A percentile compares a stretch with the other conserved stretches of the same genome.
phyloP scores from a whole-genome alignment of 2,329 filamentous ascomycete species.

The Clarireedia sp. region DNA sequence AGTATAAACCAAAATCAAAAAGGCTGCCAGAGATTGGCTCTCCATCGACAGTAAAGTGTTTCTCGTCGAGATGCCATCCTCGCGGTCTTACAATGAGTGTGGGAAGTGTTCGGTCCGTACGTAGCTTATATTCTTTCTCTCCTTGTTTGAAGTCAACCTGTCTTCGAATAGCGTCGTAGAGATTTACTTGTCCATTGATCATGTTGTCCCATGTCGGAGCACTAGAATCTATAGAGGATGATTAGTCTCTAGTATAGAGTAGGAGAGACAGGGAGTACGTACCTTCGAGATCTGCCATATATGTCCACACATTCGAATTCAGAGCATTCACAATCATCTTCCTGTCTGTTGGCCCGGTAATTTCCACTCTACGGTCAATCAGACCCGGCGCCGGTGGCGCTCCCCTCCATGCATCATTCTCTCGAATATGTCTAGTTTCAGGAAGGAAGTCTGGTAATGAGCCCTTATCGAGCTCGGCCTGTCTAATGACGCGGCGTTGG shows the following conservation, averaged over 20 bases:
- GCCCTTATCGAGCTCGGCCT: slow-evolving; percentile 89
- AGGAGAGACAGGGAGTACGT: slow-evolving; percentile 25
- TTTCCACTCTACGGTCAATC: slow-evolving; percentile 89
- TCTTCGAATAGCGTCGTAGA: slow-evolving; percentile 89
- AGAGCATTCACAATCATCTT: slow-evolving; percentile 99
- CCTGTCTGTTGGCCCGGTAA: slow-evolving; percentile 91
- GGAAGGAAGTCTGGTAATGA: slow-evolving; percentile 86
- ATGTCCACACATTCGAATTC: slow-evolving; percentile 95
- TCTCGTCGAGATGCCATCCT: slow-evolving; percentile 98
- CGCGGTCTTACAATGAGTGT: slow-evolving; percentile 91
- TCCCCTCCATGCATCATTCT: slow-evolving; percentile 89
- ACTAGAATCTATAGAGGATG: slow-evolving; percentile 63
- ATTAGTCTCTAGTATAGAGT: slow-evolving; percentile 6
- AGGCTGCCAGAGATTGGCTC: slow-evolving; percentile 87
- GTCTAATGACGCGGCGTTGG: slow-evolving; percentile 75
- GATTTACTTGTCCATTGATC: slow-evolving; percentile 96
- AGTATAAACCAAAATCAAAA: slow-evolving; percentile 98
- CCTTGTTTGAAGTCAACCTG: slow-evolving; percentile 96
- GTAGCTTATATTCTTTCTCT: slow-evolving; percentile 93
- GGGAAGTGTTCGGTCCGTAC: slow-evolving; percentile 76
- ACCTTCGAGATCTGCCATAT: slow-evolving; percentile 99
- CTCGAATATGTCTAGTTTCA: slow-evolving; percentile 90
- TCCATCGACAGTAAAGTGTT: slow-evolving; percentile 92
- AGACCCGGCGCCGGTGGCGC: slow-evolving; percentile 86
- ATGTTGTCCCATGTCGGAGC: slow-evolving; percentile 99